A percentile compares a stretch with the other conserved stretches of the same genome.
These are phyloP conservation scores for Phialemonium atrogriseum DNA, from an alignment of 2,329 filamentous ascomycete genomes.

Conservation along the genomic window DNA sequence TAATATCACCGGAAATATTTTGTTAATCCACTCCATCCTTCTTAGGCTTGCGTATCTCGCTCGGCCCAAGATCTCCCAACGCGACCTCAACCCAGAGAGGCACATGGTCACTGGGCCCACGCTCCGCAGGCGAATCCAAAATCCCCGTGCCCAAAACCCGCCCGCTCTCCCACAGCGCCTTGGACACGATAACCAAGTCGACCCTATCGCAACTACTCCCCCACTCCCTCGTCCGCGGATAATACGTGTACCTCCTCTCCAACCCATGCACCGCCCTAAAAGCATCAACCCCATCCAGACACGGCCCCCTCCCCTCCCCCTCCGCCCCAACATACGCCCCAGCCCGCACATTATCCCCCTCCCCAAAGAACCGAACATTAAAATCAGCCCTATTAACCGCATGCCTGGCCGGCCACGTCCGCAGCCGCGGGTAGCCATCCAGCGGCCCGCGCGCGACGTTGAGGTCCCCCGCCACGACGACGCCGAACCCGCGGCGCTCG, in stretches of 20 bases:
- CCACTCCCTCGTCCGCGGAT: slow-evolving; percentile 32
- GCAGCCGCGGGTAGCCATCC: slow-evolving; percentile 34
- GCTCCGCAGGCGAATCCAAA: slow-evolving; percentile 29
- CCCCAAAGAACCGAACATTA: slow-evolving; percentile 34
- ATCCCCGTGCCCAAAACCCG: slow-evolving; percentile 19
- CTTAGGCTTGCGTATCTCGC: too few relatives aligned
- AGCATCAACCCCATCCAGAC: slow-evolving; percentile 30
- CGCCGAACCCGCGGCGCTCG: slow-evolving; percentile 28
- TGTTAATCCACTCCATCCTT: too few relatives aligned
- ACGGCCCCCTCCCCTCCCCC: slow-evolving; percentile 19
- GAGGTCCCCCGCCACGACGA: slow-evolving; percentile 43
- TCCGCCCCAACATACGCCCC: slow-evolving; percentile 6
- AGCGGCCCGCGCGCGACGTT: slow-evolving; percentile 33
- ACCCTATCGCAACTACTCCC: slow-evolving; percentile 44
- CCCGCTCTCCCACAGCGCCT: slow-evolving; percentile 17
- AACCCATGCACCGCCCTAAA: slow-evolving; percentile 35
- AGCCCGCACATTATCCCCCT: slow-evolving; percentile 10
- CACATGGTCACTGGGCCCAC: slow-evolving; percentile 45
- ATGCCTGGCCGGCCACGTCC: slow-evolving; percentile 36
- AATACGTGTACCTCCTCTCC: slow-evolving; percentile 39
- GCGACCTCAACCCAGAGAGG: slow-evolving; percentile 33
- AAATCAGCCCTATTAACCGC: slow-evolving; percentile 43
- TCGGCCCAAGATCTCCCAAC: too few relatives aligned
- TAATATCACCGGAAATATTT: too few relatives aligned
- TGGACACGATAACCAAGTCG: slow-evolving; percentile 39